These are phyloP conservation scores for Juglanconis sp. DNA, from an alignment of 2,329 filamentous ascomycete genomes.

Conservation along the genomic window DNA sequence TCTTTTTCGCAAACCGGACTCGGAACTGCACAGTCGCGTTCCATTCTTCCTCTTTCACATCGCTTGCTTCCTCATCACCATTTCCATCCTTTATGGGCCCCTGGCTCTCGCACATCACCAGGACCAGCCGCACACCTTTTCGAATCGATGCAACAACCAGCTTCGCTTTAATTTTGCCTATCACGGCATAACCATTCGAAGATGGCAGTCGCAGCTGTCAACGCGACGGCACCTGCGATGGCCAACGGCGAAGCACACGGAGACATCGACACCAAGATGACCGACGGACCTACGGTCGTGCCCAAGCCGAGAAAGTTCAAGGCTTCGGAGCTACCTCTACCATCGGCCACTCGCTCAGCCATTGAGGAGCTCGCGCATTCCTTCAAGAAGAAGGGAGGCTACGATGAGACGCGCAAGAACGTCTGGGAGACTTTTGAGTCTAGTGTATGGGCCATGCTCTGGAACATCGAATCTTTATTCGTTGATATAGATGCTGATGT, in stretches of 20 bases:
- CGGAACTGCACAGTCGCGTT: too few relatives aligned
- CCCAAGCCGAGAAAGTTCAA: constrained; percentile 55
- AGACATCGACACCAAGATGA: constrained; percentile 39
- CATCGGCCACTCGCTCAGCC: constrained; percentile 67
- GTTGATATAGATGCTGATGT: neutral
- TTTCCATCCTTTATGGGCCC: too few relatives aligned
- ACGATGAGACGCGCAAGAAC: constrained; percentile 73
- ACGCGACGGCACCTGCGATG: constrained; percentile 3
- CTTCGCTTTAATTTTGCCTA: neutral
- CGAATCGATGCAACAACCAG: neutral
- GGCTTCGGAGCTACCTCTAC: constrained; percentile 70
- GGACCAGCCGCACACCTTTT: neutral
- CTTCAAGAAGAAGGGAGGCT: constrained; percentile 84
- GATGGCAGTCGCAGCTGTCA: constrained; percentile 12
- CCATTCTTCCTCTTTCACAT: too few relatives aligned
- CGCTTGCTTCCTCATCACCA: too few relatives aligned
- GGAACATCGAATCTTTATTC: too few relatives aligned
- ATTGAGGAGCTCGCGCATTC: constrained; percentile 75
- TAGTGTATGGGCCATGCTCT: constrained; percentile 47
- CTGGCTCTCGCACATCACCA: too few relatives aligned
- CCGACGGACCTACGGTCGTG: constrained; percentile 49
- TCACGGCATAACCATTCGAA: constrained; percentile 1
- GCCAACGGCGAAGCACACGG: constrained; percentile 4
- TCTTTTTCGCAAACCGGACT: too few relatives aligned
- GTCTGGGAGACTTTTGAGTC: constrained; percentile 72